Evolutionary conservation across 2,329 filamentous ascomycete species (phyloP).

Genomic region (Purpureocillium lavendulum): DNA sequence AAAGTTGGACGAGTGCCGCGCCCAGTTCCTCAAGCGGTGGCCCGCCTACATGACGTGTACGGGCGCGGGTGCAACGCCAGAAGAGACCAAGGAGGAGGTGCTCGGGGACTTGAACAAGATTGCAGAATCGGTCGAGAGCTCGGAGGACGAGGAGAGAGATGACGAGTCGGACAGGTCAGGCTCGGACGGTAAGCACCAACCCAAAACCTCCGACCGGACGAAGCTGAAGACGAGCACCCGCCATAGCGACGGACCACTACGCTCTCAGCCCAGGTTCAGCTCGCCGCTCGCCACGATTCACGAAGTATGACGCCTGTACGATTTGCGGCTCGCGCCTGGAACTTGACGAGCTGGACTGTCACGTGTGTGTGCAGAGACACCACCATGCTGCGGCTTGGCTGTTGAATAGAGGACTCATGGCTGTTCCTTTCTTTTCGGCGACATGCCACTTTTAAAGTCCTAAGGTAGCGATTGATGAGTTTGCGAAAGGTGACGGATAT

Average conservation of each 20-base stretch:
- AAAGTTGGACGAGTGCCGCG: constrained; percentile 9
- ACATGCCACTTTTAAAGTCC: too few species aligned
- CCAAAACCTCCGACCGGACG: neutral
- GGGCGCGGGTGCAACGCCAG: neutral
- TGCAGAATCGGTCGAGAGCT: neutral
- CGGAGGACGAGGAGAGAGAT: neutral
- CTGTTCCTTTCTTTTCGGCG: too few species aligned
- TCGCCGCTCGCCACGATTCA: neutral
- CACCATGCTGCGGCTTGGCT: too few species aligned
- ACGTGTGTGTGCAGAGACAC: neutral
- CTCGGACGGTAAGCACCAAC: too few species aligned
- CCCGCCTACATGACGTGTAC: neutral
- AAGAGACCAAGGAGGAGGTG: neutral
- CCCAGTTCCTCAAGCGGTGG: constrained; percentile 2
- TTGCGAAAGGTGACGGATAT: too few species aligned
- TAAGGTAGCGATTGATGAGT: too few species aligned
- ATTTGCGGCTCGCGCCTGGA: neutral
- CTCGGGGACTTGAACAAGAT: neutral
- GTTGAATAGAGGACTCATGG: too few species aligned
- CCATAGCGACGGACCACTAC: neutral
- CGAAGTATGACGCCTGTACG: neutral
- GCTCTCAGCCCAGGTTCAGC: neutral
- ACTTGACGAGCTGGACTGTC: neutral
- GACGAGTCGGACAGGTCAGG: too few species aligned
- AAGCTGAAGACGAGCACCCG: neutral